phyloP scores from a whole-genome alignment of 225 moss, liverwort and hornwort genomes.

The Bryum argenteum region DNA sequence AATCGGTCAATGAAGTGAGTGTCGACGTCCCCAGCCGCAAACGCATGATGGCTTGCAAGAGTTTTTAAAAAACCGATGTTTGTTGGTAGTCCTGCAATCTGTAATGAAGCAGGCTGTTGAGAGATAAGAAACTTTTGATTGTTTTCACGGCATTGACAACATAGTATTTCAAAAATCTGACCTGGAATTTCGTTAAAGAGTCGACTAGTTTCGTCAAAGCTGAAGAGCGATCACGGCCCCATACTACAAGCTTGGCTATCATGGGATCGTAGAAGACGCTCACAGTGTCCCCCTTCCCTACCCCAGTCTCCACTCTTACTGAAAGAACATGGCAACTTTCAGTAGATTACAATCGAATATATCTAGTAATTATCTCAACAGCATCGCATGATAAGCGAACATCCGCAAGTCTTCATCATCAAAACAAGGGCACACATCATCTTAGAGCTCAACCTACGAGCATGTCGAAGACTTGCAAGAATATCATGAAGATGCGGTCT shows the following conservation, averaged over 20 bases:
- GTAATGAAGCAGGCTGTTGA: slow-evolving; percentile 14
- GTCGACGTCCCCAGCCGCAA: slow-evolving; percentile 88
- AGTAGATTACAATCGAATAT: not conserved
- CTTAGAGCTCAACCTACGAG: not conserved
- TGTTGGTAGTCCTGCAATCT: slow-evolving; percentile 94
- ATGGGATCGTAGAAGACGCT: slow-evolving; percentile 99
- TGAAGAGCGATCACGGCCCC: slow-evolving; percentile 85
- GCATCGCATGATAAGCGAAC: not conserved
- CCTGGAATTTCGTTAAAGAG: slow-evolving; percentile 87
- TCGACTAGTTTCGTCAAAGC: slow-evolving; percentile 78
- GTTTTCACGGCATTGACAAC: not conserved
- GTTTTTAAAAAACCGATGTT: slow-evolving; percentile 87
- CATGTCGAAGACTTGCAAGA: not conserved
- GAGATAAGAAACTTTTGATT: not conserved
- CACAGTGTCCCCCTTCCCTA: slow-evolving; percentile 81
- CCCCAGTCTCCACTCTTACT: slow-evolving; percentile 98
- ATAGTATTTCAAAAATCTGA: slow-evolving; percentile 19
- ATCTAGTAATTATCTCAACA: not conserved
- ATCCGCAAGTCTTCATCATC: slow-evolving; percentile 10
- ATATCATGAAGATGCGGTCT: not conserved
- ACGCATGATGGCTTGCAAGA: slow-evolving; percentile 83
- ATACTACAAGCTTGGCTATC: slow-evolving; percentile 98
- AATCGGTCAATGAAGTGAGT: slow-evolving; percentile 94
- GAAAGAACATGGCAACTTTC: slow-evolving; percentile 31
- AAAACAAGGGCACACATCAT: not conserved